phyloP scores from a whole-genome alignment of 352 stramenopile genomes.

The Plasmopara viticola region DNA sequence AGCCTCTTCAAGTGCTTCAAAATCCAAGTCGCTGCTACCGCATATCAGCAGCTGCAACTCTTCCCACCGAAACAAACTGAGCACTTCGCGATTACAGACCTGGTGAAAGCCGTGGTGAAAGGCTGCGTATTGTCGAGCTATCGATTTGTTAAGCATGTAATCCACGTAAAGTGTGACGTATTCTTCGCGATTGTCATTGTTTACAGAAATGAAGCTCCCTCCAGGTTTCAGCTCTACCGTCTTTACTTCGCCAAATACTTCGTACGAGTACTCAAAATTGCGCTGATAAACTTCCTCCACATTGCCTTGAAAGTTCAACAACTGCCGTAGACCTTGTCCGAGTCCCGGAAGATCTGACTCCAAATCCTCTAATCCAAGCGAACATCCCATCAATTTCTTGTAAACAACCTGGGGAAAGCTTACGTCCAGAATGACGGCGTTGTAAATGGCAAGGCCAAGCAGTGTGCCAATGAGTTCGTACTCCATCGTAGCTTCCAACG shows the following conservation, averaged over 20 bases:
- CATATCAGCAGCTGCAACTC: constrained; percentile 75
- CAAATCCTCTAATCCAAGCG: constrained; percentile 49
- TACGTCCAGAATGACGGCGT: constrained; percentile 76
- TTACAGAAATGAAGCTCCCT: constrained; percentile 54
- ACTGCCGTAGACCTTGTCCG: constrained; percentile 52
- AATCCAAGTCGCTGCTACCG: constrained; percentile 67
- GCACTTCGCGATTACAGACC: constrained; percentile 62
- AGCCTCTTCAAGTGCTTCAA: constrained; percentile 65
- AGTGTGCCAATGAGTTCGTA: constrained; percentile 84
- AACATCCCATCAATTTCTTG: constrained; percentile 69
- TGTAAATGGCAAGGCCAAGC: constrained; percentile 79
- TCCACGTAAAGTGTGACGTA: constrained; percentile 73
- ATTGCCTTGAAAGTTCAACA: constrained; percentile 63
- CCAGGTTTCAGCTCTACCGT: constrained; percentile 66
- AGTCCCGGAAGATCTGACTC: constrained; percentile 51
- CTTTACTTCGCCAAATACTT: constrained; percentile 75
- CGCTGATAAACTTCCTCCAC: constrained; percentile 64
- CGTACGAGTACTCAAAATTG: constrained; percentile 77
- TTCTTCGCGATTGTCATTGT: constrained; percentile 56
- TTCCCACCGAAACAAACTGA: constrained; percentile 78
- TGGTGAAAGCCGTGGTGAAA: constrained; percentile 75
- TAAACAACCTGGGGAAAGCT: constrained; percentile 78
- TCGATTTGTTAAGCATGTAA: constrained; percentile 56
- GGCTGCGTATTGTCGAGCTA: constrained; percentile 55
- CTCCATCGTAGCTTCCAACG: constrained; percentile 74